Percentiles rank a stretch among this genome's conserved stretches.
These are phyloP conservation scores for Blastobotrys persicus DNA, from an alignment of 1,139 yeast species.

Conservation along the genomic window DNA sequence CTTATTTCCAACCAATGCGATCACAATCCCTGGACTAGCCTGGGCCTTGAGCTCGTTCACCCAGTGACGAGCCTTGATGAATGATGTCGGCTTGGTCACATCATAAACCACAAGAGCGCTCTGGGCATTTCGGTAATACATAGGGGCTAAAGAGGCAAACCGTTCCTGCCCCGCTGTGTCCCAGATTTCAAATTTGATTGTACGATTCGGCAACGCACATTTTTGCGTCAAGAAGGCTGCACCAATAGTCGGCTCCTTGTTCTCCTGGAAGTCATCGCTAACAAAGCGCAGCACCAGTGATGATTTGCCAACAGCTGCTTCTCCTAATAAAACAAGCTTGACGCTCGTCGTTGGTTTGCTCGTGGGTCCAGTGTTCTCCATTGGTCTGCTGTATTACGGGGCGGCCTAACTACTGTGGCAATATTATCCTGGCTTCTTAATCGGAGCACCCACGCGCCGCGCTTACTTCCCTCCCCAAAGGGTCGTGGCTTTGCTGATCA, in stretches of 20 bases:
- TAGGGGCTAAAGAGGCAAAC: conserved; percentile 93
- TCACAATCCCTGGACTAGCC: conserved; percentile 84
- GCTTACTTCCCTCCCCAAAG: neutral
- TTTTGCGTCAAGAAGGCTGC: conserved; percentile 96
- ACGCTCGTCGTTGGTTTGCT: conserved; percentile 60
- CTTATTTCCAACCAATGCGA: conserved; percentile 93
- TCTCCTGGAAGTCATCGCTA: conserved; percentile 93
- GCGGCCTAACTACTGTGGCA: neutral
- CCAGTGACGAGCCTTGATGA: conserved; percentile 99
- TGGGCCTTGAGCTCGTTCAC: conserved; percentile 95
- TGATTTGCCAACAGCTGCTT: conserved; percentile 97
- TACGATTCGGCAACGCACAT: conserved; percentile 84
- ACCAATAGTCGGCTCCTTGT: conserved; percentile 96
- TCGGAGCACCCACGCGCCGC: neutral
- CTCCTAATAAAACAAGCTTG: conserved; percentile 86
- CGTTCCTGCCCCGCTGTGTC: conserved; percentile 99
- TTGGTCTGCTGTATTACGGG: neutral
- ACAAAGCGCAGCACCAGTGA: conserved; percentile 91
- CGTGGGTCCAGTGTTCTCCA: conserved; percentile 5
- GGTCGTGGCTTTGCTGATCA: neutral
- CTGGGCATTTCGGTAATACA: conserved; percentile 98
- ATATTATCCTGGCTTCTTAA: neutral
- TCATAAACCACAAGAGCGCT: conserved; percentile 96
- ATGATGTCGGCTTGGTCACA: conserved; percentile 94
- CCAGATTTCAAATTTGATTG: conserved; percentile 94